Base-by-base conservation (phyloP, 2,329 filamentous ascomycete genomes). In the Daldinia eschscholtzii region DNA sequence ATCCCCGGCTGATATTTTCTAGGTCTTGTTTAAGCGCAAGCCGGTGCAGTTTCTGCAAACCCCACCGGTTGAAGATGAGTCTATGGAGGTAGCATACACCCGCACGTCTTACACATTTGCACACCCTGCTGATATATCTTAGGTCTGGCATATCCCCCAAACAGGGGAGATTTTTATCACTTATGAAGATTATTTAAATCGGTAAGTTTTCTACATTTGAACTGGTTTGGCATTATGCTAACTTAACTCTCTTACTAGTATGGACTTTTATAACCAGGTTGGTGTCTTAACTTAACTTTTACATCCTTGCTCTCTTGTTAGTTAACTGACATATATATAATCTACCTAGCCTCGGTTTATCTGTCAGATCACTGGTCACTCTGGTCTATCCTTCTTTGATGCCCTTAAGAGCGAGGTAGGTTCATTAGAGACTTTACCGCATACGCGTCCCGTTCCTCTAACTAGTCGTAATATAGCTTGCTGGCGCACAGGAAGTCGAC, bases 11-110 rank as follows among this genome's bases (percentile, higher is more conserved):
- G 37, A 66, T 13, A 20, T 64, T 52, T 50, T 60, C 57, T 78
- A 98, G 95, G 95, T 99, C 75, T 87, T 97, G 72, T 98, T 93
- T 82, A 98, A 98, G 84, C 90, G 96, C 76, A 98, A 98, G 83
- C 94, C 94, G 64, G 94, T 98, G 78, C 90, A 93, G 82, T 92
- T 93, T 79, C 84, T 94, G 73, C 87, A 92, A 57, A 86, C 87
- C 55, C 91, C 92, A 23, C 84, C 87, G 59, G 88, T 95, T 73
- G 87, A 94, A 74, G 90, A 96, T 84, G 93, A 97, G 73, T 89
- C 92, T 76, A 86, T 88, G 74, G 94, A 98, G 88, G 94, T 68
- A 64, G 28, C 59, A 33, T 66, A 53, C 60, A 61, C 15, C 70
- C 66, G 64, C 68, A 53, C n/a, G 57, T 56, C 62, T 63, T 66